phyloP scores from a whole-genome alignment of 192 early-diverging fungal species.

The Podila epigama region DNA sequence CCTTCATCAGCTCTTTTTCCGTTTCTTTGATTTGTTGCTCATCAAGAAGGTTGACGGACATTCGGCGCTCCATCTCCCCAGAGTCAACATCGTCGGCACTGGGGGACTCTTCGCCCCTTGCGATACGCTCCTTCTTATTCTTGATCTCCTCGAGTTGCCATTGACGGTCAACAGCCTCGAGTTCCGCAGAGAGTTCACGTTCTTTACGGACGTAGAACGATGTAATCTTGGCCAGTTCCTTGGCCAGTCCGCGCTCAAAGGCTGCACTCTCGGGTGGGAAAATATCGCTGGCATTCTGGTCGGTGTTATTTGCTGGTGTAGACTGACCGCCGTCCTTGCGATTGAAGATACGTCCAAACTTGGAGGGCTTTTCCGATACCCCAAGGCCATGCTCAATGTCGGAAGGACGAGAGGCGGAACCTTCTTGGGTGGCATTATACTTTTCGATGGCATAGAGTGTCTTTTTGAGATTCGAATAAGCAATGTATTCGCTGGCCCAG shows the following conservation, averaged over 20 bases:
- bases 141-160: slow-evolving; percentile 32
- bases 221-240: slow-evolving; percentile 75
- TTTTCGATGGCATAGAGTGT: slow-evolving; percentile 81
- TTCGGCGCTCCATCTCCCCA: slow-evolving; percentile 13
- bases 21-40: slow-evolving; percentile 20
- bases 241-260: slow-evolving; percentile 24
- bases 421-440: slow-evolving; percentile 43
- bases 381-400: slow-evolving; percentile 26
- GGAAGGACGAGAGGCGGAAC: not conserved
- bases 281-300: slow-evolving; percentile 31
- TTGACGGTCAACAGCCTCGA: slow-evolving; percentile 56
- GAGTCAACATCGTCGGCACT: not conserved
- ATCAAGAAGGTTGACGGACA: slow-evolving; percentile 27
- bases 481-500: slow-evolving; percentile 81
- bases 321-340: not conserved
- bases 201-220: slow-evolving; percentile 90
- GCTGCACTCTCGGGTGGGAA: slow-evolving; percentile 44
- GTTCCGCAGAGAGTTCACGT: slow-evolving; percentile 72
- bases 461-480: slow-evolving; percentile 84
- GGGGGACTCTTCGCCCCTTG: not conserved
- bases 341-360: slow-evolving; percentile 13
- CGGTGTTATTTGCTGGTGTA: not conserved
- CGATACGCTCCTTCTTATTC: slow-evolving; percentile 13
- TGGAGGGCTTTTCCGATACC: slow-evolving; percentile 10
- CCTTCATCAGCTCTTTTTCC: slow-evolving; percentile 29